phyloP scores from a whole-genome alignment of 139 green algal species.

The Microglena sp. region DNA sequence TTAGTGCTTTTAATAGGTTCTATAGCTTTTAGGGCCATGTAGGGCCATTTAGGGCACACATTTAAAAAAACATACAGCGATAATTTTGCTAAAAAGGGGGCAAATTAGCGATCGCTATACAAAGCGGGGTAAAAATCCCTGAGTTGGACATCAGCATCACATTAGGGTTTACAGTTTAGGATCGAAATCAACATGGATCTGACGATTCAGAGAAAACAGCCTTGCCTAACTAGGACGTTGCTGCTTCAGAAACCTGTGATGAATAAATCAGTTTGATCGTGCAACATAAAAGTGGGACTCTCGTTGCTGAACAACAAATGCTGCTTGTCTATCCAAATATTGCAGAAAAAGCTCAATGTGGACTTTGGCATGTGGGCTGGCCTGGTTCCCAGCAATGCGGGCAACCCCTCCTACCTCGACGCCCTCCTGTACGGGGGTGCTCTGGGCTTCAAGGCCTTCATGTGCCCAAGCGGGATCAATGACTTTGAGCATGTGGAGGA shows the following conservation, averaged over 20 bases:
- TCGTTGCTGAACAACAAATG: constrained; percentile 17
- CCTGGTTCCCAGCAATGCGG: constrained; percentile 78
- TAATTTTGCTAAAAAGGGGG: no score
- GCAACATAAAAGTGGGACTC: neutral
- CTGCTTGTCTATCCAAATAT: constrained; percentile 50
- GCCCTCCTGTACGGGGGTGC: constrained; percentile 60
- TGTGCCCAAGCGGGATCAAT: constrained; percentile 73
- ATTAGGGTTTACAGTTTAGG: neutral
- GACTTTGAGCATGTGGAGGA: constrained; percentile 70
- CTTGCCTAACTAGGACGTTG: no score
- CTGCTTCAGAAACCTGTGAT: no score
- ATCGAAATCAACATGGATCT: neutral
- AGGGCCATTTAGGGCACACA: neutral
- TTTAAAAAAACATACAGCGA: no score
- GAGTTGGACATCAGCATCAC: neutral
- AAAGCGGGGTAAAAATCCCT: no score
- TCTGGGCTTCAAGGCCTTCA: constrained; percentile 91
- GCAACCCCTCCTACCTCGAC: constrained; percentile 38
- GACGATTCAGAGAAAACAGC: no score
- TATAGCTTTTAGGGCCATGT: neutral
- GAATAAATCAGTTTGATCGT: neutral
- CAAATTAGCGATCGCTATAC: no score
- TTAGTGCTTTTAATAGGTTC: neutral
- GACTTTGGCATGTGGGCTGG: constrained; percentile 86
- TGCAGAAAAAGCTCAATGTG: constrained; percentile 53